Base-by-base conservation (phyloP, 768 basidiomycete genomes). In the Coprinopsis marcescibilis region DNA sequence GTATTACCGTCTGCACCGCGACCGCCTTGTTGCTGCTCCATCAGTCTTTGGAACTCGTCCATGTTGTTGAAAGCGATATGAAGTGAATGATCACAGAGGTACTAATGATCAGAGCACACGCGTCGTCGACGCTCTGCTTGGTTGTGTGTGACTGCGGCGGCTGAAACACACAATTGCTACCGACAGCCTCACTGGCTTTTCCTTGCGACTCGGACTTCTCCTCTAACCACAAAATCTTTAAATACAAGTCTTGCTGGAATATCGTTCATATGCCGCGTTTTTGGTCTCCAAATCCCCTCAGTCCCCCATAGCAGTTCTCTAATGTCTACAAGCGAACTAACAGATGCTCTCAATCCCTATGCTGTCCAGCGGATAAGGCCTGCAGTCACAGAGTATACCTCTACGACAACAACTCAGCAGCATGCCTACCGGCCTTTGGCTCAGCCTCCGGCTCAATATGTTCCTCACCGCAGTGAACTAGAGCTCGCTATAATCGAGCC, bases 341-440 rank as follows among this genome's bases (percentile, higher is more conserved):
- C 81, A 7, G 80, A 89, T 59, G 86, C 86, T 4, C 80, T 89
- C 56, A 89, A 88, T 61, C 85, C 85, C 10, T 69, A 79, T 58
- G 70, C 76, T 48, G 26, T 43, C 27, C 50, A 37, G 13, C 29
- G 46, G 21, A 11, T 23, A 5, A 5, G 17, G 39, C 10, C 39
- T 24, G 39, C 12, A 11, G 19, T 40, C 10, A 23, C 39, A 40
- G 39, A 40, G 15, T 24, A 51, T 32, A 32, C 29, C 8, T 8
- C 29, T 8, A 32, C 29, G n/a, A 32, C 29, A 8, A 8, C 29
- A 32, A 32, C 29, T 32, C 29, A 32, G 8, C 29, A 32, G 21
- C 38, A 11, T 11, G 5, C 15, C 12, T 40, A 40, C 21, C 15
- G 67, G 34, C 54, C 60, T 2, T 54, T 60, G 30, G 59, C 61